Conservation (phyloP, 306 rosid species). For the Sphenostylis stenocarpa region DNA sequence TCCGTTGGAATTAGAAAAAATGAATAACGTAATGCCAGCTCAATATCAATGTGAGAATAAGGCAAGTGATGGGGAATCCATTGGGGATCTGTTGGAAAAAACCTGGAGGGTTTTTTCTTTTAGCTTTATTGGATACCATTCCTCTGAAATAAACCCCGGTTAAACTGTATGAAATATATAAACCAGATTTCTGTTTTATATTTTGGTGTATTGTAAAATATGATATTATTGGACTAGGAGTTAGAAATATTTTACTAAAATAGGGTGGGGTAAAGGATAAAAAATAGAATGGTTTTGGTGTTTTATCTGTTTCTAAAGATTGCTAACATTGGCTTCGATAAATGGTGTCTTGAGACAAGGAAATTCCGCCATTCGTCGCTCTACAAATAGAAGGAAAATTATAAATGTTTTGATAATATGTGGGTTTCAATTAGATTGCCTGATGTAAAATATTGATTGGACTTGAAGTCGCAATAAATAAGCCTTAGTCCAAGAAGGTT, state of each 20-base stretch:
- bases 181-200: neutral
- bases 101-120: neutral
- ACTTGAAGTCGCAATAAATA: neutral
- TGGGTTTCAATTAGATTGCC: too few relatives aligned
- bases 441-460: too few relatives aligned
- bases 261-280: neutral
- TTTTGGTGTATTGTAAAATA: neutral
- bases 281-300: neutral
- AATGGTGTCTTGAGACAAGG: neutral
- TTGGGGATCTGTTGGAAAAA: neutral
- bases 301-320: neutral
- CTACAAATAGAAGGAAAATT: too few relatives aligned
- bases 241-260: neutral
- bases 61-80: too few relatives aligned
- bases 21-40: neutral
- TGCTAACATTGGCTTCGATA: too few relatives aligned
- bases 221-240: neutral
- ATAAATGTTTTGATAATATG: too few relatives aligned
- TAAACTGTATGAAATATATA: too few relatives aligned
- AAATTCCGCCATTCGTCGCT: neutral
- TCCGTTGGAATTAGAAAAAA: constrained; percentile 16
- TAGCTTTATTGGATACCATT: too few relatives aligned
- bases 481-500: too few relatives aligned
- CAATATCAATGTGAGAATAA: neutral
- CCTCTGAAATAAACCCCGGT: too few relatives aligned